Conservation (phyloP, 768 basidiomycete genomes). For the Russula olivacea region DNA sequence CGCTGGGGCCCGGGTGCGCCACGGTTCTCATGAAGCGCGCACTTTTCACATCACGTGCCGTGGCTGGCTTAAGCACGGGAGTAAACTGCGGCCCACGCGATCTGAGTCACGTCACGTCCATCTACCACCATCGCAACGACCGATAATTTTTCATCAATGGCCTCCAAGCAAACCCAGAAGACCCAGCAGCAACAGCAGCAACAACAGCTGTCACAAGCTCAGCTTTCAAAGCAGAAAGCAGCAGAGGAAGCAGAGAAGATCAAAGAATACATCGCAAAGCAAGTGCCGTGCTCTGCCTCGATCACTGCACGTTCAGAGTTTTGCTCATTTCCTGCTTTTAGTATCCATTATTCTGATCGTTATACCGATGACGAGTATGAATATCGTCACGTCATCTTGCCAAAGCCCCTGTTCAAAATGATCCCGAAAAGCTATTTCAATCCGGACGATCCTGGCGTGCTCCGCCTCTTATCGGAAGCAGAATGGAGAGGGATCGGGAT, state of each 20-base stretch:
- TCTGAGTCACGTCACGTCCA: slow-evolving; percentile 1
- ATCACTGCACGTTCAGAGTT: slow-evolving; percentile 7
- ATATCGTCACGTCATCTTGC: slow-evolving; percentile 96
- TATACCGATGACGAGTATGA: slow-evolving; percentile 91
- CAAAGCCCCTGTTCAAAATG: slow-evolving; percentile 90
- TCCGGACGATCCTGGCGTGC: slow-evolving; percentile 61
- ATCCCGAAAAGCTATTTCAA: slow-evolving; percentile 84
- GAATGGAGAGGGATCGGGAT: slow-evolving; percentile 98
- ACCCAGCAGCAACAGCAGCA: slow-evolving; percentile 18
- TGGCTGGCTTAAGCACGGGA: slow-evolving; percentile 5
- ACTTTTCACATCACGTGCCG: slow-evolving; percentile 23
- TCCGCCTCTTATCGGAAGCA: slow-evolving; percentile 75
- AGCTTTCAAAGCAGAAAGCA: slow-evolving; percentile 27
- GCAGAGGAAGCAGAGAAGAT: slow-evolving; percentile 31
- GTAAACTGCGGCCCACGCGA: background rate
- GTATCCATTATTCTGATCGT: slow-evolving; percentile 87
- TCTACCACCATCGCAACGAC: slow-evolving; percentile 1
- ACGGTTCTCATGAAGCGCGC: background rate
- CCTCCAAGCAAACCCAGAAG: slow-evolving; percentile 22
- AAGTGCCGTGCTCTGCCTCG: slow-evolving; percentile 18
- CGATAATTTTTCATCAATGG: slow-evolving; percentile 12
- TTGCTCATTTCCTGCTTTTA: slow-evolving; percentile 29
- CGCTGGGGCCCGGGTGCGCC: too few species aligned
- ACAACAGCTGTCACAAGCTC: background rate
- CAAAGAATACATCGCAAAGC: slow-evolving; percentile 80